Conservation (phyloP, 164 flowering plant species). For the Vitis labrusca region DNA sequence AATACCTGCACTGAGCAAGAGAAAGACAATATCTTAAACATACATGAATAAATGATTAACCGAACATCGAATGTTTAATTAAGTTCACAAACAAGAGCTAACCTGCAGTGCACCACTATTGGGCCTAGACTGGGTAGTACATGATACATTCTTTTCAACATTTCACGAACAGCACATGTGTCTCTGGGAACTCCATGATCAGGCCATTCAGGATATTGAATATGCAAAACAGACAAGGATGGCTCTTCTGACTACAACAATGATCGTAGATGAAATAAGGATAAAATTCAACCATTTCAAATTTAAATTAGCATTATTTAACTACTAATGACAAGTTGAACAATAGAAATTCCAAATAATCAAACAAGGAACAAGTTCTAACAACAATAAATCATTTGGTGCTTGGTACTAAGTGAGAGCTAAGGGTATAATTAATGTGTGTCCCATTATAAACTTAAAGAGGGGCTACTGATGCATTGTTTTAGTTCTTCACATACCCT, state of each 20-base stretch:
- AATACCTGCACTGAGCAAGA: conserved; percentile 85
- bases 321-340: neutral
- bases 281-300: neutral
- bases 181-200: conserved; percentile 93
- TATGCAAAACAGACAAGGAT: conserved; percentile 70
- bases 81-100: conserved; percentile 10
- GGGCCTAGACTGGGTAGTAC: conserved; percentile 78
- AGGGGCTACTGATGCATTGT: neutral
- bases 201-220: conserved; percentile 97
- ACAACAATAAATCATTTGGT: neutral
- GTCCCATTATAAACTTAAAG: neutral
- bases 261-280: neutral
- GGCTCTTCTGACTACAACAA: conserved; percentile 69
- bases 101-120: conserved; percentile 99
- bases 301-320: neutral
- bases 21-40: conserved; percentile 23
- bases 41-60: neutral
- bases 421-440: neutral
- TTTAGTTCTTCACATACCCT: too few relatives aligned
- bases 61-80: neutral
- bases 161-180: conserved; percentile 78
- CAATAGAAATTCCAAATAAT: neutral
- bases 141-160: conserved; percentile 54
- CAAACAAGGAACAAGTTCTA: neutral
- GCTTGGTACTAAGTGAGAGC: neutral